These are phyloP conservation scores for Carex parvula DNA, from an alignment of 176 grass and related monocot genomes.

Conservation along the genomic window DNA sequence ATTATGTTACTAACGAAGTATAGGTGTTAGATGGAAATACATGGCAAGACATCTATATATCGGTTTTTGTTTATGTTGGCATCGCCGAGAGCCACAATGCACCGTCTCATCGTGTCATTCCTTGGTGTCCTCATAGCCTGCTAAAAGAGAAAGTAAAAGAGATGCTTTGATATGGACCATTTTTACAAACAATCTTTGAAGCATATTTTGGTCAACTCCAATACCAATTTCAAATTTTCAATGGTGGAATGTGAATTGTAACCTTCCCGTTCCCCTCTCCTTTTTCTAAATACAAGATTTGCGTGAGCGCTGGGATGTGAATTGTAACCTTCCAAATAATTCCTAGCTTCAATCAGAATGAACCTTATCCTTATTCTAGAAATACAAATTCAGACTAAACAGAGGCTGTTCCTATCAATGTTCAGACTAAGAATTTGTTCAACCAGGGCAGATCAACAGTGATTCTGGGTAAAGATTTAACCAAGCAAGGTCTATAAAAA, in stretches of 20 bases:
- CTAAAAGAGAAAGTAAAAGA: not conserved
- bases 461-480: not conserved
- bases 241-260: not conserved
- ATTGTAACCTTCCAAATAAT: constrained; percentile 4
- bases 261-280: not conserved
- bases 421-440: not conserved
- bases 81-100: constrained; percentile 42
- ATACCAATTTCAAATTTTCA: not conserved
- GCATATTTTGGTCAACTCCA: not conserved
- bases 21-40: constrained; percentile 40
- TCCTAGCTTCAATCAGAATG: not conserved
- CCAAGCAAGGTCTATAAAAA: not conserved
- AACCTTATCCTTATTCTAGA: not conserved
- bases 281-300: constrained; percentile 20
- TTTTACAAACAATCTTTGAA: not conserved
- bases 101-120: constrained; percentile 40
- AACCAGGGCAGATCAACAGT: not conserved
- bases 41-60: constrained; percentile 81
- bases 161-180: not conserved
- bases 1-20: constrained; percentile 12
- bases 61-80: constrained; percentile 69
- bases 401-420: not conserved
- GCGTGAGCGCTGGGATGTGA: not conserved
- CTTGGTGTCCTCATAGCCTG: constrained; percentile 38
- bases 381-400: not conserved